Percentiles rank a stretch among this genome's conserved stretches.
phyloP scores from a whole-genome alignment of 129 eudicot species.

The Artemisia annua region DNA sequence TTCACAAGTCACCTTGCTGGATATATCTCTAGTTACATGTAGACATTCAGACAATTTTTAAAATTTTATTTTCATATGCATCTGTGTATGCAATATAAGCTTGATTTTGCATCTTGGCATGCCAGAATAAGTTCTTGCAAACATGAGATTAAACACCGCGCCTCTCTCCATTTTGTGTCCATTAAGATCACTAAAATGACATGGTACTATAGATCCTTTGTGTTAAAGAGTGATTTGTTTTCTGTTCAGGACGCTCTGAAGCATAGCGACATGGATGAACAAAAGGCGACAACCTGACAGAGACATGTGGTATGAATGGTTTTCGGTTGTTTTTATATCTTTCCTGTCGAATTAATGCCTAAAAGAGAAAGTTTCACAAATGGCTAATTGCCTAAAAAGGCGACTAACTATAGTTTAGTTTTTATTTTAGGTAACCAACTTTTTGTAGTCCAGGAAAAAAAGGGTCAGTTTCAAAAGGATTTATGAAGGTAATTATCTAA shows the following conservation, averaged over 20 bases:
- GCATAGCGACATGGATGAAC: constrained; percentile 9
- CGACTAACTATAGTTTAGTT: no score
- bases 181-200: neutral
- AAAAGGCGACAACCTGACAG: constrained; percentile 3
- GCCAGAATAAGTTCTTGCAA: neutral
- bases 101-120: neutral
- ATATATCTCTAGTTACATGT: neutral
- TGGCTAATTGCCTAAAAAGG: neutral
- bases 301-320: constrained; percentile 14
- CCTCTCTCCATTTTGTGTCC: neutral
- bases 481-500: no score
- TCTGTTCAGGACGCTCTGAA: constrained; percentile 22
- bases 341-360: neutral
- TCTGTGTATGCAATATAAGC: neutral
- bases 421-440: no score
- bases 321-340: neutral
- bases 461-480: no score
- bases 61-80: neutral
- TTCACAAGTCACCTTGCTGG: no score
- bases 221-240: neutral
- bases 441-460: no score
- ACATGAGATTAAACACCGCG: neutral
- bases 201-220: neutral
- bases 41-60: neutral
- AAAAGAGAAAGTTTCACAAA: neutral